phyloP scores from a whole-genome alignment of 345 rosid genomes.

The Stellera chamaejasme region DNA sequence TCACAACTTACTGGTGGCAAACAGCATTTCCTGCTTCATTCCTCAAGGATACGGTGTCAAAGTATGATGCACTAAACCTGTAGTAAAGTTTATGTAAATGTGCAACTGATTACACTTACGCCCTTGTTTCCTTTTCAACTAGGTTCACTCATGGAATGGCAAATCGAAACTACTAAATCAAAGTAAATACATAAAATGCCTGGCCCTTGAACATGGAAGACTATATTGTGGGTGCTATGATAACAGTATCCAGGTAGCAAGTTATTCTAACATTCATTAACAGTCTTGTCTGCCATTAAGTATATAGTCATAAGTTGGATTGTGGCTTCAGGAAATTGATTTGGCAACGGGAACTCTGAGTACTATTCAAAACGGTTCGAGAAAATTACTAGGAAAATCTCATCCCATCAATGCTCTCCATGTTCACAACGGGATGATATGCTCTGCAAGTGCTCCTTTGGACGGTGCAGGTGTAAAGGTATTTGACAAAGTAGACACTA shows the following conservation, averaged over 20 bases:
- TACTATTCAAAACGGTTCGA: slow-evolving; percentile 45
- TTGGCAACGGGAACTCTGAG: slow-evolving; percentile 51
- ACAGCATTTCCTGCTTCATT: slow-evolving; percentile 44
- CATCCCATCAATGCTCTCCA: slow-evolving; percentile 44
- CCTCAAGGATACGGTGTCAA: slow-evolving; percentile 69
- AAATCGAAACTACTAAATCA: slow-evolving; percentile 41
- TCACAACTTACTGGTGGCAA: slow-evolving; percentile 40
- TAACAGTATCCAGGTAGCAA: slow-evolving; percentile 49
- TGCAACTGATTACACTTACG: background rate
- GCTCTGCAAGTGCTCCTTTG: slow-evolving; percentile 43
- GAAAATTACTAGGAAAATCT: slow-evolving; percentile 52
- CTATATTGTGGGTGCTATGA: slow-evolving; percentile 70
- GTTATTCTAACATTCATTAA: background rate
- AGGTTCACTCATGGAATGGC: slow-evolving; percentile 67
- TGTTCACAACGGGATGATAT: slow-evolving; percentile 38
- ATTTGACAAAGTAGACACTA: background rate
- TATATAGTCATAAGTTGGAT: too few species aligned
- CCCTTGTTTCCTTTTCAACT: background rate
- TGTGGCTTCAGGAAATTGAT: slow-evolving; percentile 47
- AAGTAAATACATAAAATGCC: slow-evolving; percentile 38
- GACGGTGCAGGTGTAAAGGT: slow-evolving; percentile 65
- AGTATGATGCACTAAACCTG: slow-evolving; percentile 26
- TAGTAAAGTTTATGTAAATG: background rate
- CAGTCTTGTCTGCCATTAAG: background rate
- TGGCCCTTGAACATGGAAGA: slow-evolving; percentile 48